A percentile compares a stretch with the other conserved stretches of the same genome.
Conservation (phyloP, 108 stramenopile species). For the Nannochloropsis oceanica region DNA sequence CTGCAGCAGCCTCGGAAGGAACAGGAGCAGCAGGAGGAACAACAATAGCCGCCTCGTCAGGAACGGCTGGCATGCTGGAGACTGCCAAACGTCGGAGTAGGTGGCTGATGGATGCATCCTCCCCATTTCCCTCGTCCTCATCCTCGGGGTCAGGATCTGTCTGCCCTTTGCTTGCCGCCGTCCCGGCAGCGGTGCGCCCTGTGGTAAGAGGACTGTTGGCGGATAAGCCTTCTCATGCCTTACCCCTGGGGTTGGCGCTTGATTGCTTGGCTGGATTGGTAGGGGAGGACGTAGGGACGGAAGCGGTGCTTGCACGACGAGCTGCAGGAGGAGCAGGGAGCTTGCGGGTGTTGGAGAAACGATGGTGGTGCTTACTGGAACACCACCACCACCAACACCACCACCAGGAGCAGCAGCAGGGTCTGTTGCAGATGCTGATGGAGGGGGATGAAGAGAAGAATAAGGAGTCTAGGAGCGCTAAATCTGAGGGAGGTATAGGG, state of each 20-base stretch:
- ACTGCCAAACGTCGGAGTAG: neutral
- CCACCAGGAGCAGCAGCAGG: too few species aligned
- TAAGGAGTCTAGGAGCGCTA: too few species aligned
- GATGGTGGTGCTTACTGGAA: neutral
- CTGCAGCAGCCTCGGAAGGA: neutral
- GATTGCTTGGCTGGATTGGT: neutral
- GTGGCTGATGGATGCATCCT: neutral
- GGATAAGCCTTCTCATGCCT: neutral
- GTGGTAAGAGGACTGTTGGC: neutral
- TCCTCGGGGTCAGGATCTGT: neutral
- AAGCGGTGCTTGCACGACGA: neutral
- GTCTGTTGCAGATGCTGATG: too few species aligned
- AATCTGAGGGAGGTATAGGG: too few species aligned
- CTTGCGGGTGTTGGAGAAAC: neutral
- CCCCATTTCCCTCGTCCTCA: neutral
- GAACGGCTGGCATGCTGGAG: neutral
- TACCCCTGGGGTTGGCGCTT: neutral
- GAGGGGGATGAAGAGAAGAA: too few species aligned
- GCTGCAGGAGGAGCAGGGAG: neutral
- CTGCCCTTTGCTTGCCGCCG: neutral
- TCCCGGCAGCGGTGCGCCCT: neutral
- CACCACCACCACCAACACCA: neutral
- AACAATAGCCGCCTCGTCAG: neutral
- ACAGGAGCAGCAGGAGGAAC: neutral
- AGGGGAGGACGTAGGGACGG: neutral